Base-by-base conservation (phyloP, 345 rosid genomes). In the Passiflora organensis region DNA sequence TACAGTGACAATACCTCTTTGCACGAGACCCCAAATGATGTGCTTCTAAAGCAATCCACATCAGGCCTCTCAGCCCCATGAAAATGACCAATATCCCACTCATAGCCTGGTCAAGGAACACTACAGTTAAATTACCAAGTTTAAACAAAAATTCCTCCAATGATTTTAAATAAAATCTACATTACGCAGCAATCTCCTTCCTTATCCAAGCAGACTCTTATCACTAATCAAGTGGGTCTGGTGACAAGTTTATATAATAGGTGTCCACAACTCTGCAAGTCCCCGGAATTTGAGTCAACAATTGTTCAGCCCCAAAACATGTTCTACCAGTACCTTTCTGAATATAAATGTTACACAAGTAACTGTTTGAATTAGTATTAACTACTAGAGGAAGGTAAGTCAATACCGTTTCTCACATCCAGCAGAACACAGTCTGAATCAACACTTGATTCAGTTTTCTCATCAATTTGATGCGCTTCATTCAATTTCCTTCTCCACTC, bases 31-130 rank as follows among this genome's bases (percentile, higher is more conserved):
- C 93, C 96, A 59, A 82, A 82, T 11, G 95, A 78, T 38, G 95
- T 87, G 70, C 82, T 85, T 61, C 96, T 81, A 68, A 91, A 91
- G 74, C 96, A 82, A 62, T 91, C 95, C 60, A 84, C 91, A 65
- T 85, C 84, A 50, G 98, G 98, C 64, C 96, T 85, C 53, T 16
- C 76, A 32, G 88, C 90, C 36, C 82, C 87, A 43, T 14, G 70
- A 63, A 88, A 91, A 70, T 91, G 95, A 68, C 96, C 98, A 81
- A 91, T 77, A 72, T 91, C 98, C 96, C 98, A 88, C 55, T 91
- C 98, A 68, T 85, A 91, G 58, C 95, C 98, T 91, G 80, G 60
- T 62, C 39, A 34, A 72, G 34, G 16, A 59, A 55, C 2, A 20
- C 43, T 16, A 32, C 41, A n/a, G 48, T 13, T 24, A 58, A 28